A percentile compares a stretch with the other conserved stretches of the same genome.
These are phyloP conservation scores for Mycena sanguinolenta DNA, from an alignment of 768 basidiomycete genomes.

Conservation along the genomic window DNA sequence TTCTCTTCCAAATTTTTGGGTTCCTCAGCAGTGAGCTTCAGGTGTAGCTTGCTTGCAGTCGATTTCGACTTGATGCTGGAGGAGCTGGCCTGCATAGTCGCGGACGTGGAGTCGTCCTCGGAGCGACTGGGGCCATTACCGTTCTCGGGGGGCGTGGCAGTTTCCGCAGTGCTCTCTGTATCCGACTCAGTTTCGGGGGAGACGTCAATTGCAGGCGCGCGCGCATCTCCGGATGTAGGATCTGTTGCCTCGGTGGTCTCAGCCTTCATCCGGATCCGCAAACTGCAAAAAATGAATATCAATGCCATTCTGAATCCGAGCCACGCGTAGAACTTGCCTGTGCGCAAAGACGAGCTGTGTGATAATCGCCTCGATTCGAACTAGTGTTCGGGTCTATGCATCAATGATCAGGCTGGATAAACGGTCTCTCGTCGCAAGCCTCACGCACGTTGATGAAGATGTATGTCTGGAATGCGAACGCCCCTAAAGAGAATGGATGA, in stretches of 20 bases:
- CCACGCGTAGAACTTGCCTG: conserved; percentile 31
- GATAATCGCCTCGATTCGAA: conserved; percentile 63
- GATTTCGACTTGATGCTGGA: conserved; percentile 50
- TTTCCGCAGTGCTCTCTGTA: not conserved
- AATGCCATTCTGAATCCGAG: not conserved
- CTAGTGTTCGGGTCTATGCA: conserved; percentile 60
- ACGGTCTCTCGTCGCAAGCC: conserved; percentile 45
- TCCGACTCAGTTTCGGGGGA: not conserved
- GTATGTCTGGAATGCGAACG: conserved; percentile 67
- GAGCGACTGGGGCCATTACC: not conserved
- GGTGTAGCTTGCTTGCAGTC: not conserved
- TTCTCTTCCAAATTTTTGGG: conserved; percentile 27
- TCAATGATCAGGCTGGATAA: not conserved
- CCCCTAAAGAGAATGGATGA: conserved; percentile 13
- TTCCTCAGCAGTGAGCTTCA: conserved; percentile 1
- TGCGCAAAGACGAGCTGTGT: conserved; percentile 61
- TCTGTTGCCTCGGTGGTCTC: conserved; percentile 35
- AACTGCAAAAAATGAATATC: conserved; percentile 28
- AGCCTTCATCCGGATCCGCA: conserved; percentile 75
- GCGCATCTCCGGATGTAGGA: too few species aligned
- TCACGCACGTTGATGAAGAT: conserved; percentile 54
- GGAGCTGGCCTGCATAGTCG: conserved; percentile 27
- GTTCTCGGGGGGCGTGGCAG: conserved; percentile 5
- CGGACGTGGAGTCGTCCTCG: not conserved
- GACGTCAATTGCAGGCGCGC: conserved; percentile 4